These are phyloP conservation scores for Talaromyces sp. DNA, from an alignment of 2,329 filamentous ascomycete species.

Conservation along the genomic window DNA sequence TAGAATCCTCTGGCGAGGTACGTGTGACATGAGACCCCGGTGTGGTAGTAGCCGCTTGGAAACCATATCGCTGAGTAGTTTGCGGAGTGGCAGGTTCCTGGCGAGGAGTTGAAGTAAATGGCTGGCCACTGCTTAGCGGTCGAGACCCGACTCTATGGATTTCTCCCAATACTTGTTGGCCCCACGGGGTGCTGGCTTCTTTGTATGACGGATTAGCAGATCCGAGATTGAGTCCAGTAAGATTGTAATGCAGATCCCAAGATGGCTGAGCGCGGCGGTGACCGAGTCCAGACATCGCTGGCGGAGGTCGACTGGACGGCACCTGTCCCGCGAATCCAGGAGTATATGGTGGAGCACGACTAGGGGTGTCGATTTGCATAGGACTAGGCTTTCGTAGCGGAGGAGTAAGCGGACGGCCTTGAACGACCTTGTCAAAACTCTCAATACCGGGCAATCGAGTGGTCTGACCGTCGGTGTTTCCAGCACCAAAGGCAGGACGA, in stretches of 20 bases:
- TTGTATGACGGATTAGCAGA: conserved; percentile 24
- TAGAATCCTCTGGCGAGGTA: conserved; percentile 48
- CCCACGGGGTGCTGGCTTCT: conserved; percentile 39
- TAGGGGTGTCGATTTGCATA: conserved; percentile 66
- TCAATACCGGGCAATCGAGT: conserved; percentile 83
- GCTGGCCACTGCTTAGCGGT: conserved; percentile 22
- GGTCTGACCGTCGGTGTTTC: conserved; percentile 54
- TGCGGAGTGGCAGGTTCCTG: conserved; percentile 23
- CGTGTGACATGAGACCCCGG: conserved; percentile 32
- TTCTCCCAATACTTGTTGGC: conserved; percentile 44
- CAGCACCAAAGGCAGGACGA: conserved; percentile 53
- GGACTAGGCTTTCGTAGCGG: conserved; percentile 65
- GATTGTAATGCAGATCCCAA: conserved; percentile 46
- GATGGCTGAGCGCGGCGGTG: conserved; percentile 47
- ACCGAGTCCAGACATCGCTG: conserved; percentile 43
- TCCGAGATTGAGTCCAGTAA: conserved; percentile 43
- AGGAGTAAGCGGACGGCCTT: conserved; percentile 59
- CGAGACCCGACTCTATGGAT: conserved; percentile 39
- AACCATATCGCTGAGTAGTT: conserved; percentile 31
- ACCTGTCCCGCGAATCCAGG: conserved; percentile 33
- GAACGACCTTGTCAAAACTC: conserved; percentile 75
- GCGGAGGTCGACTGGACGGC: conserved; percentile 36
- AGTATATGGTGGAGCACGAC: conserved; percentile 38
- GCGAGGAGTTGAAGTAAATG: neutral
- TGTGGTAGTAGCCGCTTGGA: conserved; percentile 33